Evolutionary conservation across 2,329 filamentous ascomycete species (phyloP).

Genomic region (Pseudocercospora vitis): DNA sequence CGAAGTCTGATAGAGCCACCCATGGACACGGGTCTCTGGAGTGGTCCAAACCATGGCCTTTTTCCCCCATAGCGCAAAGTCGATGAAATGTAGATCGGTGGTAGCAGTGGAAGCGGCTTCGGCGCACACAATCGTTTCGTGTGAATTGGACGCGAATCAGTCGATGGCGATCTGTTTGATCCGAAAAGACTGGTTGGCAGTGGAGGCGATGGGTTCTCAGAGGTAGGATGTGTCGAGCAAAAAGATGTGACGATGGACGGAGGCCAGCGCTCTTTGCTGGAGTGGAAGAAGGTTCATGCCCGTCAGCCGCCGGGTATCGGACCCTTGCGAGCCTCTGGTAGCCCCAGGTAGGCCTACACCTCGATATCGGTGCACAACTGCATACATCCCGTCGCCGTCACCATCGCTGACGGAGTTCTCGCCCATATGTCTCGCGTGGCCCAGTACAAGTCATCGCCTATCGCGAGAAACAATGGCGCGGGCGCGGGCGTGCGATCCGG

Average conservation of each 20-base stretch:
- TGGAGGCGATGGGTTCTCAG: neutral
- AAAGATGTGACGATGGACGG: neutral
- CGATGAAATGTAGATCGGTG: conserved; percentile 3
- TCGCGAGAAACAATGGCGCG: conserved; percentile 23
- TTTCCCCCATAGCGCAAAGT: conserved; percentile 29
- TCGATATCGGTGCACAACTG: no score
- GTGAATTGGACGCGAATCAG: neutral
- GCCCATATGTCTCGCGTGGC: conserved; percentile 38
- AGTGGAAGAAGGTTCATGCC: no score
- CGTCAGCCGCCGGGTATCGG: no score
- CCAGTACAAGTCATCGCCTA: conserved; percentile 30
- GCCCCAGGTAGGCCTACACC: no score
- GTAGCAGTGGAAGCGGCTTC: neutral
- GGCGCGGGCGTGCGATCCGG: conserved; percentile 19
- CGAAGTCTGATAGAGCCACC: conserved; percentile 96
- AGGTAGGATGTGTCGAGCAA: neutral
- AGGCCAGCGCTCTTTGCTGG: no score
- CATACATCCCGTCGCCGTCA: no score
- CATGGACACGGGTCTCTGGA: conserved; percentile 94
- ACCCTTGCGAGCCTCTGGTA: no score
- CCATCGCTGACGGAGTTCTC: no score
- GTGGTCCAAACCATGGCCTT: conserved; percentile 69
- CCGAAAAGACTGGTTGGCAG: conserved; percentile 6
- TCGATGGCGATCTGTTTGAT: neutral
- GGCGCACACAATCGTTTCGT: neutral